A percentile compares a stretch with the other conserved stretches of the same genome.
Evolutionary conservation across 805 yeast genomes (phyloP).

Genomic region (Candida odintsovae): DNA sequence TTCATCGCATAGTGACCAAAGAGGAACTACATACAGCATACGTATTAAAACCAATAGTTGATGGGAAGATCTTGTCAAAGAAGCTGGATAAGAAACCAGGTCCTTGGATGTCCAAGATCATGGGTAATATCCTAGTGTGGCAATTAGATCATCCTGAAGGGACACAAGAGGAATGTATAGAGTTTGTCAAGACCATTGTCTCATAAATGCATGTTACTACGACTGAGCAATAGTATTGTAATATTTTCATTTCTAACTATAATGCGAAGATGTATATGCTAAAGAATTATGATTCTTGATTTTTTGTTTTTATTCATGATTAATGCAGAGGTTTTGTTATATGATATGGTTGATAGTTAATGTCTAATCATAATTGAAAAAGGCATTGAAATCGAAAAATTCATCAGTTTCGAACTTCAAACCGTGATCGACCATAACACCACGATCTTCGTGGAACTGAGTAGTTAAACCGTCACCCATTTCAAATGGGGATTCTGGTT

Average conservation of each 20-base stretch:
- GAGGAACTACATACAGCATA: constrained; percentile 29
- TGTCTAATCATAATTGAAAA: constrained; percentile 12
- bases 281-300: neutral
- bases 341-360: neutral
- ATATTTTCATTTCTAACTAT: too few relatives aligned
- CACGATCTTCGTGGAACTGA: neutral
- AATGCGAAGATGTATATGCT: neutral
- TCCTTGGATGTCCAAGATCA: constrained; percentile 69
- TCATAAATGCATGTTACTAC: too few relatives aligned
- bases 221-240: neutral
- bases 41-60: constrained; percentile 57
- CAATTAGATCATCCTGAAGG: constrained; percentile 70
- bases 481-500: constrained; percentile 8
- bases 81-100: constrained; percentile 65
- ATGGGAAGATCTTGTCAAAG: constrained; percentile 63
- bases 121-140: constrained; percentile 57
- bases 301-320: neutral
- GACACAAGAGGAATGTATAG: constrained; percentile 48
- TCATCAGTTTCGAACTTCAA: constrained; percentile 9
- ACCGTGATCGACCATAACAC: neutral
- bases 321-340: too few relatives aligned
- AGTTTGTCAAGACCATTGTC: constrained; percentile 25
- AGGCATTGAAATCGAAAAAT: constrained; percentile 21
- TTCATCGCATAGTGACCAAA: constrained; percentile 11
- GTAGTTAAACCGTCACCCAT: constrained; percentile 1